These are phyloP conservation scores for Boeremia exigua DNA, from an alignment of 2,329 filamentous ascomycete species.

Conservation along the genomic window DNA sequence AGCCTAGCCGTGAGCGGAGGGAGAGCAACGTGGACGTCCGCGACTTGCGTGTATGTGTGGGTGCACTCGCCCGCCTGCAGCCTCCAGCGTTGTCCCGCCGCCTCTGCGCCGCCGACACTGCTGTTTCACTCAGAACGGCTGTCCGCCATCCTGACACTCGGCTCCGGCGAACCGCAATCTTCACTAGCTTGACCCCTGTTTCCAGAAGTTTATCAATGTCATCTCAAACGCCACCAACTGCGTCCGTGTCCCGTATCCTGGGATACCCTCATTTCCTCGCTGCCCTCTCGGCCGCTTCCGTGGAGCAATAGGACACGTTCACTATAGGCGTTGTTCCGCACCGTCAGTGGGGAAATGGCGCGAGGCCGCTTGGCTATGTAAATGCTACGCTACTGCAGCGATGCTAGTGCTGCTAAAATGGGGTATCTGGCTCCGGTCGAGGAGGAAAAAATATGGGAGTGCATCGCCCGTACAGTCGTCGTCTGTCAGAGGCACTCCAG, in stretches of 20 bases:
- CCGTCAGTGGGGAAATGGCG: constrained; percentile 1
- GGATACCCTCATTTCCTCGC: constrained; percentile 5
- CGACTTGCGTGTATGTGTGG: not conserved
- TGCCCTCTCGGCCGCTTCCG: not conserved
- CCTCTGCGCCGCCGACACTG: constrained; percentile 3
- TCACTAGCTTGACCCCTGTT: constrained; percentile 21
- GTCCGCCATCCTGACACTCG: constrained; percentile 13
- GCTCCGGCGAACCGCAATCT: constrained; percentile 20
- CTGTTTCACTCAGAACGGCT: constrained; percentile 17
- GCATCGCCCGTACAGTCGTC: constrained; percentile 2
- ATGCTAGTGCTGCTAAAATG: constrained; percentile 25
- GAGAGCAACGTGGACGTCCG: constrained; percentile 11
- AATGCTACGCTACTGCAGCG: constrained; percentile 23
- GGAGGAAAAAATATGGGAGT: constrained; percentile 11
- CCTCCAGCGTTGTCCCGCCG: constrained; percentile 4
- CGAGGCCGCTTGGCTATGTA: constrained; percentile 18
- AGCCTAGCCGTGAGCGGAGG: constrained; percentile 11
- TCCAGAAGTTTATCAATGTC: constrained; percentile 15
- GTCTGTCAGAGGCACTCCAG: not conserved
- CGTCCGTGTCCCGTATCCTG: constrained; percentile 13
- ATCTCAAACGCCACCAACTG: constrained; percentile 20
- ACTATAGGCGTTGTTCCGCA: not conserved
- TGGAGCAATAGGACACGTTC: constrained; percentile 1
- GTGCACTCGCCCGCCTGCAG: constrained; percentile 12
- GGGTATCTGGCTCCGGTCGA: constrained; percentile 32